Base-by-base conservation (phyloP, 2,329 filamentous ascomycete genomes). In the Coniochaeta sp. region DNA sequence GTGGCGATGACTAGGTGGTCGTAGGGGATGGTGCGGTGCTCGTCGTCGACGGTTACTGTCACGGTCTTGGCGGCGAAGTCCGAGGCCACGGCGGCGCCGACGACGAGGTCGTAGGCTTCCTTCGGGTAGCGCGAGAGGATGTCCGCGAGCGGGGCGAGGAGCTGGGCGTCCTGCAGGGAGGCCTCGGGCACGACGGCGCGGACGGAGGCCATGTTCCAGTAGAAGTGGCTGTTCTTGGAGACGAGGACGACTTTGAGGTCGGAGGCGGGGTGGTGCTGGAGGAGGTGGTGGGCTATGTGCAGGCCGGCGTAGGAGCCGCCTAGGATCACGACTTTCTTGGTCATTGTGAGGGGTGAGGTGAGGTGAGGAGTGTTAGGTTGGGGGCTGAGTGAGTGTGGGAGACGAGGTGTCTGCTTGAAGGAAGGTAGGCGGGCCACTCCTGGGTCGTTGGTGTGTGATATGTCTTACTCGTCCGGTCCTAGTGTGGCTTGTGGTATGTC, bases 1-100 rank as follows among this genome's bases (percentile, higher is more conserved):
- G 82, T 86, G 17, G 82, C 82, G 44, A 86, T 69, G 47, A 86
- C 79, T 55, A 86, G 77, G 63, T 84, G 80, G 70, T 84, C 81
- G 68, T 86, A 86, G 57, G 67, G 58, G 14, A 82, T 57, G 16
- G 66, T 66, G 40, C 72, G 70, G 59, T 70, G 63, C n/a, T n/a
- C n/a, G 30, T 60, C 62, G 36, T 61, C 68, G 22, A 83, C 73
- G n/a, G 66, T 69, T 42, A 84, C 77, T 6, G 77, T 78, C 42
- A 84, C 77, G 7, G 77, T 78, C 65, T 77, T 79, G 62, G 70
- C 69, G 17, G 62, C 77, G 34, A 69, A 67, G 66, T 73, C 72
- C 58, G 82, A 74, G 9, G 74, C 75, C 62, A 77, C 75, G 55
- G 69, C 83, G 19, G 74, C 66, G 62, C 82, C 83, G 61, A 83